phyloP scores from a whole-genome alignment of 352 stramenopile species.

The Pilasporangium apinafurcum region DNA sequence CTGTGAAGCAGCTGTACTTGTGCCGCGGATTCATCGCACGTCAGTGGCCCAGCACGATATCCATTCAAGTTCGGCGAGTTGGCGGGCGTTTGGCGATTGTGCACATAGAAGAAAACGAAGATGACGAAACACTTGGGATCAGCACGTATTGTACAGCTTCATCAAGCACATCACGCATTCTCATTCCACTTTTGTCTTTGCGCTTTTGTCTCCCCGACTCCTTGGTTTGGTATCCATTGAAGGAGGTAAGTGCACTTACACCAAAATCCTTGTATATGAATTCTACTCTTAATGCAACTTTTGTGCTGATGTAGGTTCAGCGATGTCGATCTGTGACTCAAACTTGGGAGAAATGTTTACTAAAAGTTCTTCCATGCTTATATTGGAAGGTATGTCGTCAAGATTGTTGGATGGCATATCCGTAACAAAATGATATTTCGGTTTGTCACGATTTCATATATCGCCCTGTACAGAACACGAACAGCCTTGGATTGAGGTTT shows the following conservation, averaged over 20 bases:
- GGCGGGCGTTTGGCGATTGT: constrained; percentile 5
- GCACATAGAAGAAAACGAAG: constrained; percentile 13
- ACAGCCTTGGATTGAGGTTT: constrained; percentile 10
- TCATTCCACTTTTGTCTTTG: constrained; percentile 11
- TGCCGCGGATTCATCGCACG: background rate
- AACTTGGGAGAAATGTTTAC: constrained; percentile 15
- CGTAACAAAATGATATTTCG: no score
- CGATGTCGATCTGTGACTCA: constrained; percentile 15
- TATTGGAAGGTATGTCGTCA: constrained; percentile 19
- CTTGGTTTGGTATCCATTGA: background rate
- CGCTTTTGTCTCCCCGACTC: constrained; percentile 10
- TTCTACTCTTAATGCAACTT: no score
- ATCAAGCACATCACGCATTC: background rate
- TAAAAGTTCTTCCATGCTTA: constrained; percentile 9
- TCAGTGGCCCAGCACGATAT: constrained; percentile 8
- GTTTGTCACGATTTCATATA: no score
- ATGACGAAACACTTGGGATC: constrained; percentile 10
- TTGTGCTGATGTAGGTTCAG: constrained; percentile 9
- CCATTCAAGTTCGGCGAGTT: constrained; percentile 13
- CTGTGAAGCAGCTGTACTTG: background rate
- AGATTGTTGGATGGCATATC: background rate
- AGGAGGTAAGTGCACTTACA: background rate
- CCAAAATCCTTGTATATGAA: no score
- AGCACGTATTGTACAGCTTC: constrained; percentile 13
- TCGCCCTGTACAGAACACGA: background rate